Base-by-base conservation (phyloP, 768 basidiomycete genomes). In the Trametes cingulata region DNA sequence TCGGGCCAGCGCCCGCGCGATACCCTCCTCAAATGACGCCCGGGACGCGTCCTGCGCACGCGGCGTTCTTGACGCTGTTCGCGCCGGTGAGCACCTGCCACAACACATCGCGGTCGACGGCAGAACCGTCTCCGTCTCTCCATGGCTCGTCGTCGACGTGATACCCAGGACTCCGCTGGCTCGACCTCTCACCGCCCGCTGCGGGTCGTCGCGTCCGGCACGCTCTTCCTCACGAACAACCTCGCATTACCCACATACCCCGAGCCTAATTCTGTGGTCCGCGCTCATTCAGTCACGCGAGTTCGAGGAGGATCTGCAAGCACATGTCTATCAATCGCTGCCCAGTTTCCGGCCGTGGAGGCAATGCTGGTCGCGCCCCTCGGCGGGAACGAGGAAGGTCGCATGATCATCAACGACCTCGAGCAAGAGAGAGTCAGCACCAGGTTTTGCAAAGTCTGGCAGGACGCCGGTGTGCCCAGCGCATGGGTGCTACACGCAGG, bases 401-500 rank as follows among this genome's bases (percentile, higher is more conserved):
- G 72, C 43, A 81, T 79, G 70, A 77, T 93, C 20, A 70, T 87
- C 56, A 75, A 78, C 45, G 85, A 91, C 50, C 80, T 93, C 45
- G 85, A 90, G 56, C 73, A 74, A 6, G 83, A 84, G 56, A 85
- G 88, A 10, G 83, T 93, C 0, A 84, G 80, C 62, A 92, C 87
- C 29, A 80, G 82, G 50, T 90, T 84, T 66, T 88, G 87, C 75
- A 90, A 91, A 72, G 71, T 89, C 20, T 87, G 87, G 85, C 82
- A 84, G 25, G 82, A 82, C 10, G 81, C 84, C 15, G 85, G 87
- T 50, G 88, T 93, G 22, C 91, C 91, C 1, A 84, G 81, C 52
- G 90, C 92, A 17, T 94, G 91, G 89, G 85, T 94, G 36, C 68
- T 94, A 27, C 84, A 90, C 73, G 81, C 89, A 50, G 82, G 90